A percentile compares a stretch with the other conserved stretches of the same genome.
phyloP scores from a whole-genome alignment of 345 rosid genomes.

The Sonneratia alba region DNA sequence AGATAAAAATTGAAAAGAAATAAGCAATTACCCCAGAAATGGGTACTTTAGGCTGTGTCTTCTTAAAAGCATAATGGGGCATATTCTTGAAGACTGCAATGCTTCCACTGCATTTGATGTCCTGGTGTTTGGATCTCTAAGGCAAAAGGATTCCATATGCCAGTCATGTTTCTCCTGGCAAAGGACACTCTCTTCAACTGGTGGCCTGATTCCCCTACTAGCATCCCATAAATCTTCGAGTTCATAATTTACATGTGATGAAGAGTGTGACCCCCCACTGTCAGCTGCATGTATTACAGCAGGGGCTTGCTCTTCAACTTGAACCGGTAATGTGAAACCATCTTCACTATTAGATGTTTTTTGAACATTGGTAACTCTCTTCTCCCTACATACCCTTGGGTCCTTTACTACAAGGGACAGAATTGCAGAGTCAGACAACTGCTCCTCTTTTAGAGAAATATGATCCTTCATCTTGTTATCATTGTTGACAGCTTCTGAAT shows the following conservation, averaged over 20 bases:
- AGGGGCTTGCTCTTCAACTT: constrained; percentile 16
- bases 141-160: background rate
- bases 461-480: constrained; percentile 13
- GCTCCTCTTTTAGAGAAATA: constrained; percentile 28
- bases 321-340: constrained; percentile 15
- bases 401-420: constrained; percentile 30
- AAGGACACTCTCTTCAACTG: constrained; percentile 54
- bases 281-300: constrained; percentile 18
- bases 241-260: constrained; percentile 8
- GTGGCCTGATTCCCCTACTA: constrained; percentile 30
- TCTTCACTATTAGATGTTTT: constrained; percentile 13
- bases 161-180: constrained; percentile 42
- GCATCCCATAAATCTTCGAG: constrained; percentile 55
- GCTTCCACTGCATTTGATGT: background rate
- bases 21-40: constrained; percentile 40
- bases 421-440: constrained; percentile 27
- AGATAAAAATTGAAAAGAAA: constrained; percentile 1
- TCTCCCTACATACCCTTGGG: background rate
- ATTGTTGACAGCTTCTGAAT: constrained; percentile 24
- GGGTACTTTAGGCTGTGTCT: constrained; percentile 28
- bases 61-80: constrained; percentile 64
- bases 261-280: constrained; percentile 8
- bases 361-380: constrained; percentile 15
- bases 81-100: constrained; percentile 44
- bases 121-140: background rate